These are phyloP conservation scores for Wickerhamiella slavikovae DNA, from an alignment of 805 yeast species.

Conservation along the genomic window DNA sequence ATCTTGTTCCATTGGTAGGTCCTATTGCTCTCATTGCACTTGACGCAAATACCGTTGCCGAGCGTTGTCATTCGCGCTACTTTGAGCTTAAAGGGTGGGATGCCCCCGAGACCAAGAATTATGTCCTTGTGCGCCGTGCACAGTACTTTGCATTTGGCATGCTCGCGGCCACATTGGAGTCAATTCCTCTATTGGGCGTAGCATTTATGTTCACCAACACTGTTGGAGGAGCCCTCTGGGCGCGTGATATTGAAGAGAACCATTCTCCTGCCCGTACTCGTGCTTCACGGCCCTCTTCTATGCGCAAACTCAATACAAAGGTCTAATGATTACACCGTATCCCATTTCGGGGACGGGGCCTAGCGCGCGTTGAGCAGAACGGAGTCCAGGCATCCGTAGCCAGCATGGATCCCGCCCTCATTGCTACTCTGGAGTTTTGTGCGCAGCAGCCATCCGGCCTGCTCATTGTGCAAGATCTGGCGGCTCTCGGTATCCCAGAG, in stretches of 20 bases:
- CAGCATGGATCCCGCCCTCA: constrained; percentile 99
- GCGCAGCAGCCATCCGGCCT: constrained; percentile 71
- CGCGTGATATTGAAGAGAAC: constrained; percentile 14
- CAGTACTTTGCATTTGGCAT: constrained; percentile 19
- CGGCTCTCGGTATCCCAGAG: constrained; percentile 49
- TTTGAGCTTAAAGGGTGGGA: constrained; percentile 33
- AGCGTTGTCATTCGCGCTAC: constrained; percentile 32
- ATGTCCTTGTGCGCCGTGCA: constrained; percentile 12
- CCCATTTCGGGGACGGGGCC: no score
- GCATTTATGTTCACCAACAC: constrained; percentile 19
- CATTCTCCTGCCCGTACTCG: no score
- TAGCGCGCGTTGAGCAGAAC: constrained; percentile 10
- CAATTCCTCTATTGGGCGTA: constrained; percentile 18
- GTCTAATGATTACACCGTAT: no score
- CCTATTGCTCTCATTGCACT: constrained; percentile 30
- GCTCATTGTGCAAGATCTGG: constrained; percentile 36
- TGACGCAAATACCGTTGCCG: constrained; percentile 35
- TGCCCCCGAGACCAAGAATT: constrained; percentile 21
- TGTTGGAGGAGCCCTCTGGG: constrained; percentile 22
- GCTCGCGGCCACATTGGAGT: constrained; percentile 18
- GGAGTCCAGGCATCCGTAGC: constrained; percentile 87
- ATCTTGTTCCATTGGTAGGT: constrained; percentile 37
- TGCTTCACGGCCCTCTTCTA: no score
- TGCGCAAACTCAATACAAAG: no score
- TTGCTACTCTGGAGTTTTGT: constrained; percentile 72